Evolutionary conservation across 1,139 yeast species (phyloP).

Genomic region (Taiozyma sp.): DNA sequence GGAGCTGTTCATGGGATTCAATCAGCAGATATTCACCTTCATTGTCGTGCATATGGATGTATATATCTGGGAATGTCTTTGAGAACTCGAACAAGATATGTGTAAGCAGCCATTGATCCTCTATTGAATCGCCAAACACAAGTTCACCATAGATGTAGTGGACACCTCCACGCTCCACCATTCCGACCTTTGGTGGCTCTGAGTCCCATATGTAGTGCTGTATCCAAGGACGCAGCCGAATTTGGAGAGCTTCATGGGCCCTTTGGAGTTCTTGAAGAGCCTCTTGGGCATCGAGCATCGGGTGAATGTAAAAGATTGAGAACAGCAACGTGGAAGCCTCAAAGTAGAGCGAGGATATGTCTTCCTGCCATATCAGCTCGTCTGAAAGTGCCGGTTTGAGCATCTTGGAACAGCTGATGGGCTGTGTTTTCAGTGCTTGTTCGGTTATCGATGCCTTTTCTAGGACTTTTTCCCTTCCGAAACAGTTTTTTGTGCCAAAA

Average conservation of each 20-base stretch:
- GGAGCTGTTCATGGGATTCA: constrained; percentile 40
- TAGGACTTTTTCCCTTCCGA: not conserved
- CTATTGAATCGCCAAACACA: constrained; percentile 37
- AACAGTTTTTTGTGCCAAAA: not conserved
- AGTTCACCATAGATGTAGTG: constrained; percentile 40
- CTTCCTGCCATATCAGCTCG: constrained; percentile 13
- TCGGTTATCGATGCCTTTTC: not conserved
- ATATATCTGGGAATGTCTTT: constrained; percentile 31
- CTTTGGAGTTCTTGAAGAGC: constrained; percentile 11
- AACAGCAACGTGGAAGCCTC: constrained; percentile 10
- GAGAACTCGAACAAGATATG: constrained; percentile 36
- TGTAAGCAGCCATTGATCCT: constrained; percentile 46
- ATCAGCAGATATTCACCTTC: constrained; percentile 55
- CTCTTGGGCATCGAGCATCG: constrained; percentile 13
- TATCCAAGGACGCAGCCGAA: constrained; percentile 36
- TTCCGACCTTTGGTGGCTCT: constrained; percentile 12
- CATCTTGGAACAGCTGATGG: not conserved
- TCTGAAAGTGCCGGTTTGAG: not conserved
- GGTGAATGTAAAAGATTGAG: constrained; percentile 15
- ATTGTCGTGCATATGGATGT: constrained; percentile 46
- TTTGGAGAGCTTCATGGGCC: constrained; percentile 20
- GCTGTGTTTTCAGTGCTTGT: not conserved
- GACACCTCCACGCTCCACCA: constrained; percentile 8
- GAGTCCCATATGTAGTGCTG: constrained; percentile 39
- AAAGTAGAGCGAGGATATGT: not conserved